Evolutionary conservation across 1,284 basidiomycete genomes (phyloP).

Genomic region (Ustilago bromivora): DNA sequence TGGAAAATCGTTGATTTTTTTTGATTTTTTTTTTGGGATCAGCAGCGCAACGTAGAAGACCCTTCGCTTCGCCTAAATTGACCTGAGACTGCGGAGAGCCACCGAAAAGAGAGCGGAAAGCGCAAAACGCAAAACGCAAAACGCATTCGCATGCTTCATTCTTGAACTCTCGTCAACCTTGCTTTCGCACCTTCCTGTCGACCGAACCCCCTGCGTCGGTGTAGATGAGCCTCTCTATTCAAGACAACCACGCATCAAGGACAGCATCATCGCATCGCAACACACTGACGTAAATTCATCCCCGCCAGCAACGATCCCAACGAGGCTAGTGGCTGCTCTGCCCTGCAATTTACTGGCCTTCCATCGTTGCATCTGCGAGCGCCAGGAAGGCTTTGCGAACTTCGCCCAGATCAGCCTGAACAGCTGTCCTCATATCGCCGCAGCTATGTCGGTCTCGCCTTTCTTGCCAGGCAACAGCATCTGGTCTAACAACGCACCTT

Average conservation of each 20-base stretch:
- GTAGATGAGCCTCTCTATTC: not conserved
- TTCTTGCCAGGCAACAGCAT: constrained; percentile 49
- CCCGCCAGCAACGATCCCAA: not conserved
- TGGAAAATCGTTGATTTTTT: not conserved
- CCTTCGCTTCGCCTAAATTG: constrained; percentile 9
- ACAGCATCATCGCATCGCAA: not conserved
- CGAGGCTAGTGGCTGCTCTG: not conserved
- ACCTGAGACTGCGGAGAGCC: constrained; percentile 1
- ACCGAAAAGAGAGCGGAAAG: too few relatives aligned
- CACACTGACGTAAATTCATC: not conserved
- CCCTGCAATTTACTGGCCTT: not conserved
- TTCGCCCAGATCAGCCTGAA: not conserved
- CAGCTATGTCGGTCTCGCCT: constrained; percentile 44
- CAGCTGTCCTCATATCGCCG: constrained; percentile 4
- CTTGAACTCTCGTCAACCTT: not conserved
- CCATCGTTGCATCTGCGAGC: not conserved
- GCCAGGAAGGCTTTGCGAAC: not conserved
- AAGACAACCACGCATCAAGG: not conserved
- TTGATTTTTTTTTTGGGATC: not conserved
- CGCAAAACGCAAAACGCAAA: not conserved
- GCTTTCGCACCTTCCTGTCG: not conserved
- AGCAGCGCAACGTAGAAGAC: not conserved
- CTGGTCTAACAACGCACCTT: constrained; percentile 36
- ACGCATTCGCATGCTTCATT: not conserved
- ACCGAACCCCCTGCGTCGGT: not conserved